Evolutionary conservation across 148 eudicot species (phyloP), one percentile per base, ranked within the genome.

Genomic region (Linanthus parryae): DNA sequence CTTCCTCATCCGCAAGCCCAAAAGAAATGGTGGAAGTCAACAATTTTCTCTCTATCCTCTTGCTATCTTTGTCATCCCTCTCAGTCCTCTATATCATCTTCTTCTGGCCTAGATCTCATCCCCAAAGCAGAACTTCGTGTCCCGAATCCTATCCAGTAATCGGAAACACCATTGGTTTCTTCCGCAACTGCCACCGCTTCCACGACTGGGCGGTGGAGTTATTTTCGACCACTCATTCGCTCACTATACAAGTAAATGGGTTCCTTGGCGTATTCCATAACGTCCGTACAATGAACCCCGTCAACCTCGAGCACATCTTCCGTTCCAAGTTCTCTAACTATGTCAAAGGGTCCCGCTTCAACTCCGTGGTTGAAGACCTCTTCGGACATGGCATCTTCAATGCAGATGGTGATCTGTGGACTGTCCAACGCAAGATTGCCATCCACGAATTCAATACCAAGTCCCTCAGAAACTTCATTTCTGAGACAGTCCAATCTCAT

Each of bases 121-220:
- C 37, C 14, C 26, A 16, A 3, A 18, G n/a, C 49, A 24, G 2
- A 34, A 45, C 41, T 2, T n/a, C 67, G 36, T 61, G 58, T 30
- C 73, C 67, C 31, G 45, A 62, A 2, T 62, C 73, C 5, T 58
- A 70, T 52, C 82, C 77, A 0, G 23, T 76, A 13, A 27, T 77
- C 3, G 87, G 87, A 24, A 62, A 69, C 45, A 48, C 71, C 23
- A 52, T 74, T 0, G 68, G 61, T 7, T 66, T 77, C 44, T 8
- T 71, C 54, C 7, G 26, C 3, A 81, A 81, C 60, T 73, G 75
- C n/a, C 71, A 66, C 29, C 68, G 76, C 23, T 62, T 81, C 50
- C 83, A 74, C 28, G 87, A 81, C 48, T 81, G 87, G 81, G 62
- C 62, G 2, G 44, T 84, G n/a, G 64, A 57, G 56, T 62, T 78